Conservation (phyloP, 208 protist genomes). For the Paratrypanosoma confusum region DNA sequence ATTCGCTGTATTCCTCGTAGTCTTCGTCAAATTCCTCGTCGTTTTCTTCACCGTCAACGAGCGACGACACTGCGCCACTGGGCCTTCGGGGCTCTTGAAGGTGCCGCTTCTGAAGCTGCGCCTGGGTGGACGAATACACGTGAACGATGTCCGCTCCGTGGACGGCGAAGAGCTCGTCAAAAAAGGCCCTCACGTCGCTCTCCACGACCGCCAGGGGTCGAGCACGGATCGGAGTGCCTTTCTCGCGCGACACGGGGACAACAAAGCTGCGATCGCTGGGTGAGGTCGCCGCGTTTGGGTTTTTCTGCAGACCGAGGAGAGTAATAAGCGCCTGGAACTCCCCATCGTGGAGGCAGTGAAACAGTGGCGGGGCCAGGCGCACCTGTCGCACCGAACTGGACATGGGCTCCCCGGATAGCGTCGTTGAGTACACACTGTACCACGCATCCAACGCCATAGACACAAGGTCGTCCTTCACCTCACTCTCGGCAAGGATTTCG, state of each 20-base stretch:
- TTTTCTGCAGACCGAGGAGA: conserved; percentile 50
- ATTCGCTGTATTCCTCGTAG: too few relatives aligned
- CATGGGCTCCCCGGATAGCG: conserved; percentile 38
- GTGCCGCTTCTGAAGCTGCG: too few relatives aligned
- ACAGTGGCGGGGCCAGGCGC: conserved; percentile 49
- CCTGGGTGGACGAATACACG: conserved; percentile 32
- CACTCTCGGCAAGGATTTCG: conserved; percentile 7
- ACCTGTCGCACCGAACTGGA: conserved; percentile 50
- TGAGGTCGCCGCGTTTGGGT: too few relatives aligned
- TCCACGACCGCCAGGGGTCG: conserved; percentile 62
- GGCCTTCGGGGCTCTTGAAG: too few relatives aligned
- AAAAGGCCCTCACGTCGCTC: conserved; percentile 51
- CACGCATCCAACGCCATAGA: conserved; percentile 77
- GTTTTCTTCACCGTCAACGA: too few relatives aligned
- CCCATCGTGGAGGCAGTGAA: conserved; percentile 22
- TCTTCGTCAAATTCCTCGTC: too few relatives aligned
- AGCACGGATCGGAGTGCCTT: too few relatives aligned
- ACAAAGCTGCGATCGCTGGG: conserved; percentile 12
- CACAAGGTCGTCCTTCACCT: conserved; percentile 49
- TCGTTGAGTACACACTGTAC: conserved; percentile 74
- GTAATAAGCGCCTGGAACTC: conserved; percentile 47
- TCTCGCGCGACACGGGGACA: too few relatives aligned
- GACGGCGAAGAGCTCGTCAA: conserved; percentile 44
- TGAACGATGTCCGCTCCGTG: conserved; percentile 40
- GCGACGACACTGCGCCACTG: too few relatives aligned